Percentiles rank a stretch among this genome's conserved stretches.
phyloP scores from a whole-genome alignment of 768 basidiomycete species.

The Dentipellis sp. region DNA sequence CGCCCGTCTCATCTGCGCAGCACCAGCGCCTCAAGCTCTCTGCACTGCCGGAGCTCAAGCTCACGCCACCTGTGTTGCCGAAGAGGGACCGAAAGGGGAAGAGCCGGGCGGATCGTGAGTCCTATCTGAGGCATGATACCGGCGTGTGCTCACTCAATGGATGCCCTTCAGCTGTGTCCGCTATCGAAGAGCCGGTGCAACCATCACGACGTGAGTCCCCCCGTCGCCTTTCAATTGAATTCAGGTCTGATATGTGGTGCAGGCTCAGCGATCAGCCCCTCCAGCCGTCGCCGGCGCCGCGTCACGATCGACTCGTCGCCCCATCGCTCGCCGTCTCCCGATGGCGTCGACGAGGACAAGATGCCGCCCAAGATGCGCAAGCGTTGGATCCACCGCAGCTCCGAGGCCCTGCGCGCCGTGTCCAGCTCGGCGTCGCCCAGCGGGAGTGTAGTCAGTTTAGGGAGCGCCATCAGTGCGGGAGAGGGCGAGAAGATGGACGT shows the following conservation, averaged over 20 bases:
- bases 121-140: too few species aligned
- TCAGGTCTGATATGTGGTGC: too few species aligned
- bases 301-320: slow-evolving; percentile 1
- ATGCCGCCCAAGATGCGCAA: slow-evolving; percentile 16
- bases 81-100: slow-evolving; percentile 21
- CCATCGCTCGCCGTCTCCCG: slow-evolving; percentile 11
- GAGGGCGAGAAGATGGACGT: slow-evolving; percentile 14
- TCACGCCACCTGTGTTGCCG: background rate
- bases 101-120: slow-evolving; percentile 19
- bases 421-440: slow-evolving; percentile 12
- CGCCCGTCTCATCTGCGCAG: background rate
- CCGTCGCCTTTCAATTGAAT: too few species aligned
- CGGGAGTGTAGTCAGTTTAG: slow-evolving; percentile 13
- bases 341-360: slow-evolving; percentile 8
- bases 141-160: background rate
- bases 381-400: slow-evolving; percentile 15
- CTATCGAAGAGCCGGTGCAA: background rate
- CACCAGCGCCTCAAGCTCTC: background rate
- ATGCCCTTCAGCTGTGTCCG: background rate
- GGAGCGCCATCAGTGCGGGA: slow-evolving; percentile 10
- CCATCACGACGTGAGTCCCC: too few species aligned
- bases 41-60: background rate
- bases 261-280: background rate
- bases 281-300: background rate
- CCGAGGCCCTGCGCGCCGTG: slow-evolving; percentile 6